phyloP scores from a whole-genome alignment of 345 rosid species.

The Dipteronia sinensis region DNA sequence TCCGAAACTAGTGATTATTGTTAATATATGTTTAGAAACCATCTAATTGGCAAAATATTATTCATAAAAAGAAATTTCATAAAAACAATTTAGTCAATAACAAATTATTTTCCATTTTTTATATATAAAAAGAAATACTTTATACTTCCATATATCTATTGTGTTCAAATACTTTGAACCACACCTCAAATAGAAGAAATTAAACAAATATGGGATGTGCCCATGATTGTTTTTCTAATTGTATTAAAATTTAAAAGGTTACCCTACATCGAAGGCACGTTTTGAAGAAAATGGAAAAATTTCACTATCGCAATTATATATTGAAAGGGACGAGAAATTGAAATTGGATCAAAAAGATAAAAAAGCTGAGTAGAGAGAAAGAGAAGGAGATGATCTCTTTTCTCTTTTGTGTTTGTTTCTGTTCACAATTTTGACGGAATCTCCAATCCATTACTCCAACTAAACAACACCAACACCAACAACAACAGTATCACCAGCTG shows the following conservation, averaged over 20 bases:
- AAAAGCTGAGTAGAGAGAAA: no score
- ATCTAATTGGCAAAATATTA: no score
- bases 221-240: neutral
- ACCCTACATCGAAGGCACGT: neutral
- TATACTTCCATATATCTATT: no score
- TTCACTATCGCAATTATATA: neutral
- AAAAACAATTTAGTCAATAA: no score
- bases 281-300: neutral
- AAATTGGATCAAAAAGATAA: neutral
- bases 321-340: slow-evolving; percentile 23
- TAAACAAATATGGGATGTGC: neutral
- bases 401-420: neutral
- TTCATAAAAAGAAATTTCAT: no score
- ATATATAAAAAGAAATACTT: no score
- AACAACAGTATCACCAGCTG: neutral
- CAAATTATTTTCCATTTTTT: no score
- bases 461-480: neutral
- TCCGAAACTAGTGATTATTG: neutral
- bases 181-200: no score
- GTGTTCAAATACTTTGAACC: no score
- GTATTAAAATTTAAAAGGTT: neutral
- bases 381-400: neutral
- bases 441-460: slow-evolving; percentile 16
- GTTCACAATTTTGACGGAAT: slow-evolving; percentile 20
- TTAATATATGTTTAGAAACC: neutral